These are phyloP conservation scores for Aspergillus glaucus DNA, from an alignment of 2,329 filamentous ascomycete genomes.

Conservation along the genomic window DNA sequence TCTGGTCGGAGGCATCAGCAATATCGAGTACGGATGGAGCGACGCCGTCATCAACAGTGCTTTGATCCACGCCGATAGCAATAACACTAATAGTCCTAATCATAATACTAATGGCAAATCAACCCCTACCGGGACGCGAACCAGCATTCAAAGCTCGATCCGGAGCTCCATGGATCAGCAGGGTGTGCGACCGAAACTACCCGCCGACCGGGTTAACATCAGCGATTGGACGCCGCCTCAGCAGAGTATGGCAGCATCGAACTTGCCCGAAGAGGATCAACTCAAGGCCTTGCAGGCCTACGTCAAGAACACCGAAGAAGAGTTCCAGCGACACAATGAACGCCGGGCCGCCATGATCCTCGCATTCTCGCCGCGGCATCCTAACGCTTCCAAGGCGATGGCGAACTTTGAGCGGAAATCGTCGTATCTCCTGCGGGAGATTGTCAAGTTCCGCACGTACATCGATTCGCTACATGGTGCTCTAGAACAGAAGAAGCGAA, in stretches of 20 bases:
- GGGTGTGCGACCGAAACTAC: constrained; percentile 60
- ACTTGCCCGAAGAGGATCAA: constrained; percentile 72
- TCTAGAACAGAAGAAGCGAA: constrained; percentile 60
- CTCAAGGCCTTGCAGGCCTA: constrained; percentile 68
- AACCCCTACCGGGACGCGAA: constrained; percentile 36
- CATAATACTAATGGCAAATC: constrained; percentile 7
- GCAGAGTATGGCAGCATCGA: constrained; percentile 82
- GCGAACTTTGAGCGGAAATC: constrained; percentile 97
- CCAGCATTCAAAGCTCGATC: constrained; percentile 56
- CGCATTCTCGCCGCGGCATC: constrained; percentile 78
- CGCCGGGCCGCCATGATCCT: constrained; percentile 80
- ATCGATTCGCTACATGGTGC: constrained; percentile 77
- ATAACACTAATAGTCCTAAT: constrained; percentile 8
- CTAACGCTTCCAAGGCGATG: constrained; percentile 79
- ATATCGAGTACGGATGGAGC: constrained; percentile 96
- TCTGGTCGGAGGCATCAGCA: constrained; percentile 84
- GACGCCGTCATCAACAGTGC: constrained; percentile 76
- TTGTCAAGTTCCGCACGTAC: constrained; percentile 94
- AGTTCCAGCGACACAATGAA: constrained; percentile 81
- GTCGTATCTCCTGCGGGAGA: constrained; percentile 82
- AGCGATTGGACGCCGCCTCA: constrained; percentile 84
- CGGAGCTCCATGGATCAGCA: constrained; percentile 62
- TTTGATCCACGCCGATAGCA: constrained; percentile 50
- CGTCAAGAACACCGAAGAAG: constrained; percentile 76
- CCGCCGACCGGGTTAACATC: constrained; percentile 77